These are phyloP conservation scores for Aspergillus awamori DNA, from an alignment of 2,329 filamentous ascomycete genomes.

Conservation along the genomic window DNA sequence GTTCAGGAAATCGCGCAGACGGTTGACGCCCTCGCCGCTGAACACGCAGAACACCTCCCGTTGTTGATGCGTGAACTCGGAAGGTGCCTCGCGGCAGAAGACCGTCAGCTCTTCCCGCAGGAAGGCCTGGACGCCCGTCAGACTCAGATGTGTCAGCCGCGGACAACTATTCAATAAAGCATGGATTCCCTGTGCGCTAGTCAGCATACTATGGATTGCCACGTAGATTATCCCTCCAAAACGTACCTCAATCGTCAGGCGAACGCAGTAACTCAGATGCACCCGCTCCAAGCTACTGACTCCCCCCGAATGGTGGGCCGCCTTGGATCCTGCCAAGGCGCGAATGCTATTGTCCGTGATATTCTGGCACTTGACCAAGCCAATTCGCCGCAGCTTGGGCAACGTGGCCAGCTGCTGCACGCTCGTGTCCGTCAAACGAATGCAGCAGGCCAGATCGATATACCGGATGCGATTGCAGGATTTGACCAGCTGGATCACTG, in stretches of 20 bases:
- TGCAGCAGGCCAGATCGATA: conserved; percentile 96
- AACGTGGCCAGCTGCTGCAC: conserved; percentile 81
- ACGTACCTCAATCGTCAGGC: conserved; percentile 76
- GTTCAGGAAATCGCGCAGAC: conserved; percentile 78
- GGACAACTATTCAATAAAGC: conserved; percentile 86
- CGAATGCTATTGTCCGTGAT: conserved; percentile 91
- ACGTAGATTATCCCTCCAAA: neutral
- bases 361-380: conserved; percentile 86
- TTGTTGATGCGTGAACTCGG: conserved; percentile 93
- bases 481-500: conserved; percentile 80
- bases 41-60: conserved; percentile 97
- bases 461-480: conserved; percentile 92
- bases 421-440: conserved; percentile 81
- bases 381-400: conserved; percentile 92
- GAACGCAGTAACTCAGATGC: conserved; percentile 92
- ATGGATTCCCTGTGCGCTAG: conserved; percentile 73
- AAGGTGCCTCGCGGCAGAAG: conserved; percentile 84
- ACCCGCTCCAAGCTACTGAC: conserved; percentile 82
- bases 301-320: conserved; percentile 58
- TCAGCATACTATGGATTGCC: neutral
- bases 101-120: conserved; percentile 82
- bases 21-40: conserved; percentile 79
- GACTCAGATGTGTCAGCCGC: conserved; percentile 86
- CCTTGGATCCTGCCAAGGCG: conserved; percentile 71
- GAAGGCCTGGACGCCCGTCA: conserved; percentile 92